A percentile compares a stretch with the other conserved stretches of the same genome.
Evolutionary conservation across 2,329 filamentous ascomycete species (phyloP).

Genomic region (Aspergillus felis): DNA sequence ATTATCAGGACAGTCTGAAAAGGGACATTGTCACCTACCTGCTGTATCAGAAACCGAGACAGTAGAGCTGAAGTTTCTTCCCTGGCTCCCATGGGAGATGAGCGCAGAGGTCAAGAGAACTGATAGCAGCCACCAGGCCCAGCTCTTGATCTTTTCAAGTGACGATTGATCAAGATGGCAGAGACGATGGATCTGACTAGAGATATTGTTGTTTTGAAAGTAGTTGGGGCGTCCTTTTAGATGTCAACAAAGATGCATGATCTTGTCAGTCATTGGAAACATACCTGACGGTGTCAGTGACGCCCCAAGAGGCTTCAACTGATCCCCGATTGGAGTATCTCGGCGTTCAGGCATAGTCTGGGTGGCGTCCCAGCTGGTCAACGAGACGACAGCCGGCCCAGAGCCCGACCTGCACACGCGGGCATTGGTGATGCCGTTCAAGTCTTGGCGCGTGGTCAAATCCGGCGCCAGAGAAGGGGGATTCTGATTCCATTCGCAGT

Average conservation of each 20-base stretch:
- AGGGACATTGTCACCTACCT: not conserved
- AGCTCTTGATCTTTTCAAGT: slow-evolving; percentile 15
- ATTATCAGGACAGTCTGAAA: not conserved
- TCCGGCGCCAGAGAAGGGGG: slow-evolving; percentile 48
- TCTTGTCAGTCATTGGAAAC: not conserved
- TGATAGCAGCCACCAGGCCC: slow-evolving; percentile 24
- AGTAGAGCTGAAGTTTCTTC: slow-evolving; percentile 5
- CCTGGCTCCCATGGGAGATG: slow-evolving; percentile 18
- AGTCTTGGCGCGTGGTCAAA: slow-evolving; percentile 52
- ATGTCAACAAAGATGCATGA: not conserved
- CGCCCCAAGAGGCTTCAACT: slow-evolving; percentile 10
- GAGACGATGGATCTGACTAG: not conserved
- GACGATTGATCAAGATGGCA: slow-evolving; percentile 3
- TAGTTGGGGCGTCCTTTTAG: slow-evolving; percentile 20
- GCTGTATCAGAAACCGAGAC: not conserved
- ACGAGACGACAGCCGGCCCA: slow-evolving; percentile 1
- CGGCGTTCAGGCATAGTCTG: not conserved
- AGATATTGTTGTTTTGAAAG: slow-evolving; percentile 2
- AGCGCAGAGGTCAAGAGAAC: slow-evolving; percentile 20
- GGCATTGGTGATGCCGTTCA: slow-evolving; percentile 53
- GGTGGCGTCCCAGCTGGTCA: not conserved
- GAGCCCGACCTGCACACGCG: slow-evolving; percentile 36
- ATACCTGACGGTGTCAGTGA: slow-evolving; percentile 30
- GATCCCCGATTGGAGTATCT: slow-evolving; percentile 6
- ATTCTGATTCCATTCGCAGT: slow-evolving; percentile 54